Conservation (phyloP, 306 rosid species). For the Vachellia collinsii region DNA sequence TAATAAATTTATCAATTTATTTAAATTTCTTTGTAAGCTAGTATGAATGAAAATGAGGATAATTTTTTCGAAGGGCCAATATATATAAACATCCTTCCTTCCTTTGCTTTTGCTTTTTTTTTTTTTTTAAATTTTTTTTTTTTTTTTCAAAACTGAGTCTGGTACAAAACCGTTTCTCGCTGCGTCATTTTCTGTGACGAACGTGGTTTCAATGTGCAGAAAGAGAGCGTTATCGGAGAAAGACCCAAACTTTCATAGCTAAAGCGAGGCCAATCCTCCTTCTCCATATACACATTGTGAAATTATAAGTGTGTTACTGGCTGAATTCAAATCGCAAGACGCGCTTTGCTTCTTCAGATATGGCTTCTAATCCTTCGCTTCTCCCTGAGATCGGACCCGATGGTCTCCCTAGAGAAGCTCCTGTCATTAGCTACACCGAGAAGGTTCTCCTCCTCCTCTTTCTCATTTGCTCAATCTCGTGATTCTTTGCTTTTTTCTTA, state of each 20-base stretch:
- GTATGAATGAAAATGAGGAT: no score
- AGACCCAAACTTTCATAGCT: background rate
- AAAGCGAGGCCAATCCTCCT: background rate
- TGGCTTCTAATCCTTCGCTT: constrained; percentile 2
- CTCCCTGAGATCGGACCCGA: constrained; percentile 11
- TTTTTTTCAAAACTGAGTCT: background rate
- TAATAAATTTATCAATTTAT: no score
- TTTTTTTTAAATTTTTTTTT: background rate
- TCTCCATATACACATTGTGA: background rate
- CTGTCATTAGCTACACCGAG: constrained; percentile 9
- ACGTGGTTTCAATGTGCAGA: background rate
- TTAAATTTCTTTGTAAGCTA: no score
- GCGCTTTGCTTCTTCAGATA: background rate
- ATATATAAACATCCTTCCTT: no score
- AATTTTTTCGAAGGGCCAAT: no score
- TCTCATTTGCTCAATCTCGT: background rate
- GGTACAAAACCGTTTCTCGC: background rate
- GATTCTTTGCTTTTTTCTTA: background rate
- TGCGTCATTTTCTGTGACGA: background rate
- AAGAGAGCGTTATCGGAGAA: background rate
- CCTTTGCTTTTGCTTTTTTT: no score
- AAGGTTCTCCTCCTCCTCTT: background rate
- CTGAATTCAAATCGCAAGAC: background rate
- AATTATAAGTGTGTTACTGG: background rate
- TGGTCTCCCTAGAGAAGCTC: background rate